These are phyloP conservation scores for Hamamelis virginiana DNA, from an alignment of 164 flowering plant genomes.

Conservation along the genomic window DNA sequence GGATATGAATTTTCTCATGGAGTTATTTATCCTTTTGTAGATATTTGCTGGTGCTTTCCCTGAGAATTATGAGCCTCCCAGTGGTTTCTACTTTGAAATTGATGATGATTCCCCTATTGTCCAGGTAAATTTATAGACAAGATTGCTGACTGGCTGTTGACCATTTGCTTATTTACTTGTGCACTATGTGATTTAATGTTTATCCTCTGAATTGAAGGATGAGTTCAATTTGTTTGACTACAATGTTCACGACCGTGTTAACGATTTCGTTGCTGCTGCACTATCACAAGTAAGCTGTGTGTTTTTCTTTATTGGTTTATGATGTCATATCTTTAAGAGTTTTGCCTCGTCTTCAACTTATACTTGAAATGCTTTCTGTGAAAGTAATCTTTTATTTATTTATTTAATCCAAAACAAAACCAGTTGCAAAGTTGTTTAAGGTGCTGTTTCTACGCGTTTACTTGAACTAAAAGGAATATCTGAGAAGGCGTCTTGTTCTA, in stretches of 20 bases:
- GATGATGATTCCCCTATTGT: constrained; percentile 42
- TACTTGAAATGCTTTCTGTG: too few species aligned
- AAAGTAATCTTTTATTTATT: too few species aligned
- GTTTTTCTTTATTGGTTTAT: too few species aligned
- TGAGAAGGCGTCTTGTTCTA: too few species aligned
- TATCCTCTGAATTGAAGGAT: constrained; percentile 30
- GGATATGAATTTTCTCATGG: too few species aligned
- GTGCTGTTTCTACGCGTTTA: too few species aligned
- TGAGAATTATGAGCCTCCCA: constrained; percentile 50
- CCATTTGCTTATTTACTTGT: not conserved
- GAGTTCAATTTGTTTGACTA: constrained; percentile 44
- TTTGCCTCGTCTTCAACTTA: too few species aligned
- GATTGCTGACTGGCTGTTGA: not conserved
- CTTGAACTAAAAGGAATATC: too few species aligned
- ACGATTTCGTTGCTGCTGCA: constrained; percentile 53
- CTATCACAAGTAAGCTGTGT: constrained; percentile 34
- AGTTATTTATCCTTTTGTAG: constrained; percentile 17
- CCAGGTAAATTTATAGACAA: constrained; percentile 29
- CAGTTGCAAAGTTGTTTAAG: too few species aligned
- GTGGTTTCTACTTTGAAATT: constrained; percentile 52
- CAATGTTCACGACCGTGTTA: constrained; percentile 52
- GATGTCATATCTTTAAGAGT: too few species aligned
- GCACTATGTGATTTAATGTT: not conserved
- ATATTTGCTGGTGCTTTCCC: constrained; percentile 55
- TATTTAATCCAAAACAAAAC: too few species aligned